phyloP scores from a whole-genome alignment of 179 eudicot species.

The Carnegiea gigantea region DNA sequence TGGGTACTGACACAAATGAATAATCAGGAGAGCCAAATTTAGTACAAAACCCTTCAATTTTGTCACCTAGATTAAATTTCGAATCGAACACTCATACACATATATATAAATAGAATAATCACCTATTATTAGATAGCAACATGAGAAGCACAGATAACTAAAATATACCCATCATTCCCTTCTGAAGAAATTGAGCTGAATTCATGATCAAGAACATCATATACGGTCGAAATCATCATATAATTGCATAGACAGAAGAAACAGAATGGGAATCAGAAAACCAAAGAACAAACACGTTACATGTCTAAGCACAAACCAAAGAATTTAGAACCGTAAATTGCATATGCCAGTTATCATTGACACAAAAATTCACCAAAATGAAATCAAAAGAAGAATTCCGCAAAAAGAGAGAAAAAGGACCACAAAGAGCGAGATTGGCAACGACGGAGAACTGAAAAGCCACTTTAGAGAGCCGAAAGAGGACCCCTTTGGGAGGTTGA shows the following conservation, averaged over 20 bases:
- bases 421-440: conserved; percentile 21
- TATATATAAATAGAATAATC: no score
- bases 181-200: not conserved
- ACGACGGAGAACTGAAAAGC: conserved; percentile 23
- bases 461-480: conserved; percentile 18
- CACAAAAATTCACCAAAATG: not conserved
- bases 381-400: not conserved
- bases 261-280: not conserved
- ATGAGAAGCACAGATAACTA: not conserved
- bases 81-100: no score
- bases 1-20: no score
- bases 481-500: conserved; percentile 8
- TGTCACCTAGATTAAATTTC: no score
- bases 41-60: no score
- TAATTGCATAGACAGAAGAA: not conserved
- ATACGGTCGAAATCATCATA: not conserved
- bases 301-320: not conserved
- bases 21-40: no score
- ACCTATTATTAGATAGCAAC: no score
- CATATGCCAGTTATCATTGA: not conserved
- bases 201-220: not conserved
- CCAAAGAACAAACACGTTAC: not conserved
- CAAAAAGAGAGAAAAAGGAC: not conserved
- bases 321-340: not conserved
- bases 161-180: not conserved